These are phyloP conservation scores for Trichoderma virens DNA, from an alignment of 495 filamentous ascomycete genomes.

Conservation along the genomic window DNA sequence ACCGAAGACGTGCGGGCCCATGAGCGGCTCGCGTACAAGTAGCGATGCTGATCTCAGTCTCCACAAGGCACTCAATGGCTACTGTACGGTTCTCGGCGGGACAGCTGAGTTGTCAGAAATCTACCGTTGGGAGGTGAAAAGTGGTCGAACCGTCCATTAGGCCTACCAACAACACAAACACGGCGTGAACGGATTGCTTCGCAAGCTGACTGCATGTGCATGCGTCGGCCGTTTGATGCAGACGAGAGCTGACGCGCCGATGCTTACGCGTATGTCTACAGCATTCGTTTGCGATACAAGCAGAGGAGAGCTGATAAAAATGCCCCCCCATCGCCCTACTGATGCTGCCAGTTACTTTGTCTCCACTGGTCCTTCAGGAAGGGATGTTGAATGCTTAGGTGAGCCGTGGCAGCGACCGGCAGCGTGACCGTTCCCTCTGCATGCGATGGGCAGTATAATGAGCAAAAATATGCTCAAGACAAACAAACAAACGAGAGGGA, in stretches of 20 bases:
- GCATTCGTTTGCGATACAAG: not conserved
- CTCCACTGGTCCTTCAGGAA: not conserved
- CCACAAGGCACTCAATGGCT: not conserved
- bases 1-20: not conserved
- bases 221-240: not conserved
- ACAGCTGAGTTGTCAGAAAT: not conserved
- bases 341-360: no score
- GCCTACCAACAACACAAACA: not conserved
- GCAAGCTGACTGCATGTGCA: constrained; percentile 5
- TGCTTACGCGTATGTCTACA: not conserved
- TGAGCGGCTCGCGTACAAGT: not conserved
- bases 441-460: not conserved
- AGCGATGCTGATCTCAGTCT: not conserved
- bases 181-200: not conserved
- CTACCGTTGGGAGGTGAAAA: not conserved
- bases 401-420: not conserved
- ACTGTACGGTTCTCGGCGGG: not conserved
- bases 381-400: not conserved
- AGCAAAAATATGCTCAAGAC: not conserved
- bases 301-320: not conserved
- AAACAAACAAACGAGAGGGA: not conserved
- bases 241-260: constrained; percentile 4
- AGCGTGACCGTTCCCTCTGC: not conserved
- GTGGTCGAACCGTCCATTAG: not conserved
- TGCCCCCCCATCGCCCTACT: no score